Base-by-base conservation (phyloP, 495 filamentous ascomycete genomes). In the Oleoguttula mirabilis region DNA sequence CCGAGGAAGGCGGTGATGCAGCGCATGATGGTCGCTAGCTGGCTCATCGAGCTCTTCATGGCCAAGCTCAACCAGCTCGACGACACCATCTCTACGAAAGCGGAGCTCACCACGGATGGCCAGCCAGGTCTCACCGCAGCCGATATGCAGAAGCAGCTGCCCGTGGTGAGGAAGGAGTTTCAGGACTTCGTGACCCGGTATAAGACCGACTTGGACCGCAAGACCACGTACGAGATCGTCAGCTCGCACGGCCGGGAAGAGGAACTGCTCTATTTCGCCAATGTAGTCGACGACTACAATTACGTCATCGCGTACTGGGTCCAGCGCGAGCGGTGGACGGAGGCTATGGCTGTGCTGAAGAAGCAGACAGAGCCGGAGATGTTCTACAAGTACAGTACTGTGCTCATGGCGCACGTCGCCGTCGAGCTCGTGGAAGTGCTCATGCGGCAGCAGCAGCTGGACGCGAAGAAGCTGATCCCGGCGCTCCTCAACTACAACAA, bases 271-370 rank as follows among this genome's bases (percentile, higher is more conserved):
- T 86, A 76, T 63, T 96, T 85, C 63, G 90, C 90, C 8, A 84
- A 82, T 36, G 76, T 77, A 16, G 69, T 87, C 21, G 80, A 87
- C 51, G 90, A 98, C 59, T 79, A 88, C 64, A 90, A 90, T 58
- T 96, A 88, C 55, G 87, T 95, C 22, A 68, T 98, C 15, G 79
- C 83, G 0, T 98, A 98, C 65, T 98, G 92, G 92, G 80, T 95
- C 19, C 92, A 95, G 60, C 73, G 90, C 41, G 90, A 95, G 61
- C 76, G 85, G 50, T 98, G 90, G 90, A 60, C 73, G n/a, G 84
- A 94, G 48, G 81, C 86, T 3, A 62, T 98, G 50, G 76, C 77
- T 43, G 84, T 95, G 24, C 67, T 98, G 14, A 88, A 94, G 58
- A 79, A 79, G 54, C 90, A 98, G 63, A 90, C 79, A 22, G 82